Conservation (phyloP, 2,329 filamentous ascomycete species). For the Aspergillus versicolor region DNA sequence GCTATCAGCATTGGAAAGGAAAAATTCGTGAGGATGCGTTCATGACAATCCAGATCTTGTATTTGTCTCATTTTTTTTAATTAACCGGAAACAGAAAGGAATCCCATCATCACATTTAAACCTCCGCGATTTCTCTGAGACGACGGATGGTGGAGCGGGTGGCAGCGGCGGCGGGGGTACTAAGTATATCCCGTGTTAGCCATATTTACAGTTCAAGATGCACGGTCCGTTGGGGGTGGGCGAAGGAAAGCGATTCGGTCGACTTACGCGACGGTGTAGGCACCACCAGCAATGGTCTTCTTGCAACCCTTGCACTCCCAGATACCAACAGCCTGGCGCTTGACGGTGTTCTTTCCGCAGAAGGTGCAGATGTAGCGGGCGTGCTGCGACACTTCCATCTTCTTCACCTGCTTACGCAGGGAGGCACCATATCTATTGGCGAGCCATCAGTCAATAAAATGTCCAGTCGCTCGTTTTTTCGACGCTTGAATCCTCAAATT, state of each 20-base stretch:
- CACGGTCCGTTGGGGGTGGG: background rate
- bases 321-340: conserved; percentile 88
- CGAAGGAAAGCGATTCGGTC: conserved; percentile 10
- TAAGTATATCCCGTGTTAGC: conserved; percentile 38
- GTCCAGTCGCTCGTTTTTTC: conserved; percentile 9
- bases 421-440: conserved; percentile 87
- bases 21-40: conserved; percentile 22
- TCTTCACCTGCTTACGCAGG: conserved; percentile 98
- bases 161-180: conserved; percentile 87
- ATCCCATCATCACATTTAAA: conserved; percentile 49
- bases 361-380: conserved; percentile 97
- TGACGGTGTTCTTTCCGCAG: conserved; percentile 95
- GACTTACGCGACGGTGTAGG: conserved; percentile 95
- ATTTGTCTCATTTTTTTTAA: conserved; percentile 37
- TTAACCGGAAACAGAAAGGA: conserved; percentile 38
- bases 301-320: conserved; percentile 96
- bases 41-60: conserved; percentile 30
- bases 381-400: conserved; percentile 99
- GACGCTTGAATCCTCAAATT: conserved; percentile 17
- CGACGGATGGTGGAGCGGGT: conserved; percentile 95
- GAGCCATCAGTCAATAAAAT: conserved; percentile 22
- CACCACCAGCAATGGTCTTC: conserved; percentile 90
- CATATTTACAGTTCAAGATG: background rate
- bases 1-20: conserved; percentile 22
- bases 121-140: conserved; percentile 96